Evolutionary conservation across 108 stramenopile genomes (phyloP), one percentile per base, ranked within the genome.

Genomic region (Conticribra guillardii): DNA sequence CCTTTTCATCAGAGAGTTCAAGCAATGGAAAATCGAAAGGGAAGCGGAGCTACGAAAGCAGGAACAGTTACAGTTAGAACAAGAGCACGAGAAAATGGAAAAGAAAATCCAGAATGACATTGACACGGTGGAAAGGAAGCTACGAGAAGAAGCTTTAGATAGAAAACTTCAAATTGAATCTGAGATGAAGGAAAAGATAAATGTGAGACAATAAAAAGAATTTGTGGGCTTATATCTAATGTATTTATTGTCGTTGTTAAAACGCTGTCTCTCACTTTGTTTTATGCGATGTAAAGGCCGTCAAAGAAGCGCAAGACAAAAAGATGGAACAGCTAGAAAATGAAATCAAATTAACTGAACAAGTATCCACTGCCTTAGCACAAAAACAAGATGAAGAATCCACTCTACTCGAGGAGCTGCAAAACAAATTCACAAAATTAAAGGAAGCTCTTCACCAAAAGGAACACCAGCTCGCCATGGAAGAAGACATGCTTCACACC

Each of bases 101-200:
- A 52, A 26, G 19, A 75, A 75, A 57, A 29, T 67, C 4, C 60
- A 75, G 9, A 32, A 56, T 31, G 74, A 75, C 44, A 67, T 67
- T 30, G 65, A 68, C 37, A 44, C 60, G 14, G 66, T 75, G 5
- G 50, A 31, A 3, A 46, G 37, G 54, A 67, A 63, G 52, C 53
- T 75, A 16, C 48, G 60, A 1, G 66, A 75, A 60, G 74, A 75
- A 62, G 19, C 44, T 22, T 5, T 15, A 17, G 65, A 75, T 31
- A 52, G 54, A 27, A 74, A 47, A 24, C n/a, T 29, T 15, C 19
- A 30, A 30, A 2, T 23, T 32, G 44, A 55, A 53, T 52, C 33
- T 3, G 54, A 58, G 45, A 30, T 31, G 34, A 28, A 68, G 3
- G 55, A 68, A 31, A 58, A 68, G 55, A n/a, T 4, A 2, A 45